A percentile compares a stretch with the other conserved stretches of the same genome.
Conservation (phyloP, 2,329 filamentous ascomycete species). For the Fusarium sp. region DNA sequence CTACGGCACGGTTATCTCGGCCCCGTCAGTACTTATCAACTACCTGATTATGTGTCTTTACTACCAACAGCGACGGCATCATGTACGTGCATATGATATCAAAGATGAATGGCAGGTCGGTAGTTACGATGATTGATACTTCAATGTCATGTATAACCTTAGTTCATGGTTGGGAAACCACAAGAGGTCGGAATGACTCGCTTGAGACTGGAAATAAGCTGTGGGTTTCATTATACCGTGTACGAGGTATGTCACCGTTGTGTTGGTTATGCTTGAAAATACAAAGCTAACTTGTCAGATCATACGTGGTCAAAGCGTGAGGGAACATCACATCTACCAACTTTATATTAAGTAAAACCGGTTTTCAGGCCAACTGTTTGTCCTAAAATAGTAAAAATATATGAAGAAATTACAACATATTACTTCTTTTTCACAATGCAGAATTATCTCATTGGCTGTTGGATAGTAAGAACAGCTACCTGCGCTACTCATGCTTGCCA, state of each 20-base stretch:
- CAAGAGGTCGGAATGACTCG: rapidly evolving
- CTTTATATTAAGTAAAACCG: neutral
- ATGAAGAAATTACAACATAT: neutral
- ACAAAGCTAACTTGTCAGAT: neutral
- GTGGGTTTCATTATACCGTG: rapidly evolving
- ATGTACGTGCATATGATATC: too few relatives aligned
- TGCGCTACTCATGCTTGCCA: too few relatives aligned
- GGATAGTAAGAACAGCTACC: too few relatives aligned
- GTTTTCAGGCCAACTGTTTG: neutral
- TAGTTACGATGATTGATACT: neutral
- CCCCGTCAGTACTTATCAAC: neutral
- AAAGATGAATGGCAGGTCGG: neutral
- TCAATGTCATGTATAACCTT: neutral
- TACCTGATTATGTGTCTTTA: neutral
- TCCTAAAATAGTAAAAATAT: rapidly evolving
- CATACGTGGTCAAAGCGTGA: neutral
- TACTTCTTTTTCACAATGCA: rapidly evolving
- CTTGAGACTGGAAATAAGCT: rapidly evolving
- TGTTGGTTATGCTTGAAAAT: neutral
- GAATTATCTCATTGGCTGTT: rapidly evolving
- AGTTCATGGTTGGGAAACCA: neutral
- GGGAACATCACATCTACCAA: neutral
- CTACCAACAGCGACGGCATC: neutral
- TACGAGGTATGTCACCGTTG: rapidly evolving
- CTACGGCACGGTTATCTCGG: neutral